phyloP scores from a whole-genome alignment of 2,329 filamentous ascomycete genomes.

The Fusarium phyllophilum region DNA sequence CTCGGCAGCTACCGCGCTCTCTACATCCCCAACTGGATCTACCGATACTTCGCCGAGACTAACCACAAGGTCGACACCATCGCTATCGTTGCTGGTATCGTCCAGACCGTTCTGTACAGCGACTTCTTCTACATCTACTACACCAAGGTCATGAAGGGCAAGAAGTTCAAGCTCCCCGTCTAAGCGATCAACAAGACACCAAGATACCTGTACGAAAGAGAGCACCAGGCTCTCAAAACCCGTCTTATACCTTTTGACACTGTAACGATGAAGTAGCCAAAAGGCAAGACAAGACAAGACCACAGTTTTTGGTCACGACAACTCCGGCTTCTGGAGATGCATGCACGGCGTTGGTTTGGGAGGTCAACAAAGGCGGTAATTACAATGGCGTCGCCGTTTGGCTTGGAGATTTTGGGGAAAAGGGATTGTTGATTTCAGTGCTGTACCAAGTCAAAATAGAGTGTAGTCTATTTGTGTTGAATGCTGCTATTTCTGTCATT shows the following conservation, averaged over 20 bases:
- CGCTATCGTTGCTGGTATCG: slow-evolving; percentile 85
- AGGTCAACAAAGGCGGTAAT: slow-evolving; percentile 42
- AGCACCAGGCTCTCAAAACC: slow-evolving; percentile 12
- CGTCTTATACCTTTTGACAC: slow-evolving; percentile 8
- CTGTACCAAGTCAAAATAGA: slow-evolving; percentile 41
- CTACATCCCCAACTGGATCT: slow-evolving; percentile 99
- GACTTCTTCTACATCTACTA: slow-evolving; percentile 99
- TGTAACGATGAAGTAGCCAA: slow-evolving; percentile 32
- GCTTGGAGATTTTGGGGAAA: slow-evolving; percentile 37
- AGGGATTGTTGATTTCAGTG: slow-evolving; percentile 31
- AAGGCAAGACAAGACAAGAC: slow-evolving; percentile 28
- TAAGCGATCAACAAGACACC: slow-evolving; percentile 53
- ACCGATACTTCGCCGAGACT: slow-evolving; percentile 81
- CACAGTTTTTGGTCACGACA: slow-evolving; percentile 33
- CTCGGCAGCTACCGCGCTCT: slow-evolving; percentile 90
- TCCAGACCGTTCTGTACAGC: slow-evolving; percentile 95
- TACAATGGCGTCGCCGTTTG: slow-evolving; percentile 44
- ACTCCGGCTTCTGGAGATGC: slow-evolving; percentile 42
- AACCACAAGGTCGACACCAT: slow-evolving; percentile 83
- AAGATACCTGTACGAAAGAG: slow-evolving; percentile 24
- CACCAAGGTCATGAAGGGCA: slow-evolving; percentile 90
- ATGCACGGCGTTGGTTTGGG: slow-evolving; percentile 48
- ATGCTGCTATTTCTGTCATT: slow-evolving; percentile 10
- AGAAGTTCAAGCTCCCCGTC: slow-evolving; percentile 87
- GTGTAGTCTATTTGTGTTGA: slow-evolving; percentile 23